Base-by-base conservation (phyloP, 768 basidiomycete species). In the Trametes coccinea region DNA sequence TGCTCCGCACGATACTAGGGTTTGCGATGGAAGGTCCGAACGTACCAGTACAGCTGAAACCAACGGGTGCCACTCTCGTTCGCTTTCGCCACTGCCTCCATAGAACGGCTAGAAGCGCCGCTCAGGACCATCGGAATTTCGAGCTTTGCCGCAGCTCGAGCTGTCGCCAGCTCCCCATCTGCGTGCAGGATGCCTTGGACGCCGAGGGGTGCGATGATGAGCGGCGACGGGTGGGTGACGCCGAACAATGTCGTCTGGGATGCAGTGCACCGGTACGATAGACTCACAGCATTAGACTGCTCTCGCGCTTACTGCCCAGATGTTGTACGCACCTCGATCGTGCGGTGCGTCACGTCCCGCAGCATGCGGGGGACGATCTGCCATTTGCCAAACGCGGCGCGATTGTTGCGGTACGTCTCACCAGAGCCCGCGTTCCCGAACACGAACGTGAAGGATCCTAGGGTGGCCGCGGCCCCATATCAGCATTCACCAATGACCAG, bases 291-390 rank as follows among this genome's bases (percentile, higher is more conserved):
- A 45, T 13, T 5, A 31, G 37, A n/a, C 7, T n/a, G 17, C 16
- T 16, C 48, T 43, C 41, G n/a, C 8, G 4, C 41, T 14, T 43
- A 22, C 22, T 22, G 22, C 22, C 22, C 22, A 22, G 22, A 22
- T 22, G 13, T 43, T 5, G 41, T 16, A 62, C 77, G 53, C 66
- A 88, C 91, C 66, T 88, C 82, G 33, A 93, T 70, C 49, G 71
- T 82, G 22, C 90, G 82, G 17, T 74, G 70, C 4, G 84, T 84
- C 0, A 82, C 82, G 63, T 86, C 77, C 17, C 84, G 79, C 34
- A 93, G 81, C 90, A 92, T 91, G 5, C 87, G 83, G 2, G 92
- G 92, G n/a, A 94, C 77, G 70, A 95, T 89, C 39, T 82, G 82
- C 79, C 82, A 93, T 56, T 79, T 84, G 27, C 84, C 77, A 56